Conservation (phyloP, 2,329 filamentous ascomycete species). For the Penicillium sp. region DNA sequence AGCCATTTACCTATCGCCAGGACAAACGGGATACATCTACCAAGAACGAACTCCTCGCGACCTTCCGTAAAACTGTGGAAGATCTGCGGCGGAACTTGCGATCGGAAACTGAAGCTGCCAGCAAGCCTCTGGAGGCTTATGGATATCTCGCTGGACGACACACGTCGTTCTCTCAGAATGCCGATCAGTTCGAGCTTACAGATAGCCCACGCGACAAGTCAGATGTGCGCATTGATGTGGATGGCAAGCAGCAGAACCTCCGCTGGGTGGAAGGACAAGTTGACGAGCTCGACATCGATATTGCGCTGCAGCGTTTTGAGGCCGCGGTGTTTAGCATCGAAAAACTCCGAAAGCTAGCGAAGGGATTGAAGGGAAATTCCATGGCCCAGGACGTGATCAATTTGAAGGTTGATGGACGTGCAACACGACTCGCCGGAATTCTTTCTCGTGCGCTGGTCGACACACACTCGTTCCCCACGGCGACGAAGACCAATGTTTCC, state of each 20-base stretch:
- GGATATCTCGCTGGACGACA: conserved; percentile 83
- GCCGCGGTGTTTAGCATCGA: conserved; percentile 81
- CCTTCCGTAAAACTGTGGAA: conserved; percentile 89
- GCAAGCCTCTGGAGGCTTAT: conserved; percentile 79
- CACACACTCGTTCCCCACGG: conserved; percentile 72
- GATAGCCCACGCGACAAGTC: conserved; percentile 72
- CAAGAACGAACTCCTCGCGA: conserved; percentile 78
- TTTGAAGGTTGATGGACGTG: conserved; percentile 85
- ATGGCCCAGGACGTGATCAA: conserved; percentile 91
- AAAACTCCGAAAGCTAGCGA: conserved; percentile 75
- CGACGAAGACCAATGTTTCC: conserved; percentile 76
- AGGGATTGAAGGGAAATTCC: conserved; percentile 77
- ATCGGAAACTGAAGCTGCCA: conserved; percentile 82
- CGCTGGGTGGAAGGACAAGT: conserved; percentile 95
- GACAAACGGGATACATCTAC: conserved; percentile 77
- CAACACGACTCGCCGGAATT: conserved; percentile 71
- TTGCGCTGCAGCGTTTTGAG: conserved; percentile 87
- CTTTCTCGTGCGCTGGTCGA: conserved; percentile 76
- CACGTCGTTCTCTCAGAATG: conserved; percentile 69
- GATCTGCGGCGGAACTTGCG: conserved; percentile 83
- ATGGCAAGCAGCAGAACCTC: conserved; percentile 93
- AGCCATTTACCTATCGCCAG: conserved; percentile 92
- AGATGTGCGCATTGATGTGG: conserved; percentile 85
- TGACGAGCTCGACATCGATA: conserved; percentile 93
- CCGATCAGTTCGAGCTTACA: conserved; percentile 74